Percentiles rank a stretch among this genome's conserved stretches.
Conservation (phyloP, 2,329 filamentous ascomycete species). For the Colletotrichum euphorbiae region DNA sequence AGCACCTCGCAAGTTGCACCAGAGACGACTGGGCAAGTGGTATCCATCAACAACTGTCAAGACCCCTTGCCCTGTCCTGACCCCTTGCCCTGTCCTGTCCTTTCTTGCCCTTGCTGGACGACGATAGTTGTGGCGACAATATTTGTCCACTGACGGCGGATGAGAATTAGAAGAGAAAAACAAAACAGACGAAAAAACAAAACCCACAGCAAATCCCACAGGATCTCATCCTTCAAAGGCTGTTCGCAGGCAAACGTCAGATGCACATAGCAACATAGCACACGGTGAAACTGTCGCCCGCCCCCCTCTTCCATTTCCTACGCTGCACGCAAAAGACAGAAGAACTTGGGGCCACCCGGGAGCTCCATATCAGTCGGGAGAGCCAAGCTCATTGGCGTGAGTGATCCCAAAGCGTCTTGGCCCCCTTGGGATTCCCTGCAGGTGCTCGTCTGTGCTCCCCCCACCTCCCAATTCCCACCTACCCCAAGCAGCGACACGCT, state of each 20-base stretch:
- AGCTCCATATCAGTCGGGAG: slow-evolving; percentile 28
- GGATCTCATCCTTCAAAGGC: not conserved
- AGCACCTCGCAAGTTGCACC: slow-evolving; percentile 17
- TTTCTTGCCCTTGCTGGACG: not conserved
- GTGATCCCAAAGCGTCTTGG: slow-evolving; percentile 19
- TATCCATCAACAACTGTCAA: slow-evolving; percentile 5
- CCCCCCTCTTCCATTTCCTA: slow-evolving; percentile 18
- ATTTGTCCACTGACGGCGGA: not conserved
- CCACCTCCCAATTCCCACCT: not conserved
- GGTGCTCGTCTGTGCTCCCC: slow-evolving; percentile 31
- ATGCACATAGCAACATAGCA: slow-evolving; percentile 21
- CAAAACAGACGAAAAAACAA: not conserved
- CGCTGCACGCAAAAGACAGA: slow-evolving; percentile 2
- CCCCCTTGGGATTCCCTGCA: slow-evolving; percentile 32
- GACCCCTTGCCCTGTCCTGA: slow-evolving; percentile 1
- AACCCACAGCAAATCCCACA: not conserved
- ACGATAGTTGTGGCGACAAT: not conserved
- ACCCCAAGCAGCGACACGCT: slow-evolving; percentile 3
- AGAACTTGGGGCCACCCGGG: not conserved
- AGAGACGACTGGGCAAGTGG: not conserved
- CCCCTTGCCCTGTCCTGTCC: not conserved
- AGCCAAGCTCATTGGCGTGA: slow-evolving; percentile 38
- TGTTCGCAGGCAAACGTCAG: not conserved
- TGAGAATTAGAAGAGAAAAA: not conserved
- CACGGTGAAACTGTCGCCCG: slow-evolving; percentile 35